A percentile compares a stretch with the other conserved stretches of the same genome.
phyloP scores from a whole-genome alignment of 1,284 basidiomycete genomes.

The Cutaneotrichosporon mucoides region DNA sequence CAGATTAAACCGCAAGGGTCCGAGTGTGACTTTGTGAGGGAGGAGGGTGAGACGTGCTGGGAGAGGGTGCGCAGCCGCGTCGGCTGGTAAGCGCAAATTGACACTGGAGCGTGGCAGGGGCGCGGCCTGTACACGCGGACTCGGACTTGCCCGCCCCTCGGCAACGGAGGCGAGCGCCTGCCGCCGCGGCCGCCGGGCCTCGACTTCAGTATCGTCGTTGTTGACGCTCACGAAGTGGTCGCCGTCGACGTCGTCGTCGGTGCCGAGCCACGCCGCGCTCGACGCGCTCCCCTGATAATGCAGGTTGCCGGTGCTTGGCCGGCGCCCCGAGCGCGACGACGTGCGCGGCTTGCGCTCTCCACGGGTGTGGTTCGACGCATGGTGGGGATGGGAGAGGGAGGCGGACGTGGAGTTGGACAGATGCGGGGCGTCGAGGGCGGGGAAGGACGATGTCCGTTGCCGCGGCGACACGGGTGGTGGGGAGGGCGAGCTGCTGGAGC shows the following conservation, averaged over 20 bases:
- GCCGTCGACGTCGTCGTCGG: slow-evolving; percentile 20
- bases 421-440: too few relatives aligned
- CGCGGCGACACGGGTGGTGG: neutral
- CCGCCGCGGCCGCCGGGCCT: neutral
- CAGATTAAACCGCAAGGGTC: slow-evolving; percentile 18
- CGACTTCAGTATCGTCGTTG: slow-evolving; percentile 12
- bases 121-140: neutral
- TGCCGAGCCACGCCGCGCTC: slow-evolving; percentile 23
- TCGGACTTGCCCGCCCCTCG: too few relatives aligned
- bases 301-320: neutral
- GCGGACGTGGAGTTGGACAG: too few relatives aligned
- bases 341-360: neutral
- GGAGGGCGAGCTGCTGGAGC: neutral
- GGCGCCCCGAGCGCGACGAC: neutral
- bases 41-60: slow-evolving; percentile 24
- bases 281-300: slow-evolving; percentile 31
- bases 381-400: too few relatives aligned
- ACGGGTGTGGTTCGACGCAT: too few relatives aligned
- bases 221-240: slow-evolving; percentile 24
- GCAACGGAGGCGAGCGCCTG: too few relatives aligned
- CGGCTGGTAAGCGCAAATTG: neutral
- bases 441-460: neutral
- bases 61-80: slow-evolving; percentile 20
- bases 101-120: neutral
- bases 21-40: slow-evolving; percentile 14